Percentiles rank a stretch among this genome's conserved stretches.
Evolutionary conservation across 345 rosid species (phyloP).

Genomic region (Hevea brasiliensis): DNA sequence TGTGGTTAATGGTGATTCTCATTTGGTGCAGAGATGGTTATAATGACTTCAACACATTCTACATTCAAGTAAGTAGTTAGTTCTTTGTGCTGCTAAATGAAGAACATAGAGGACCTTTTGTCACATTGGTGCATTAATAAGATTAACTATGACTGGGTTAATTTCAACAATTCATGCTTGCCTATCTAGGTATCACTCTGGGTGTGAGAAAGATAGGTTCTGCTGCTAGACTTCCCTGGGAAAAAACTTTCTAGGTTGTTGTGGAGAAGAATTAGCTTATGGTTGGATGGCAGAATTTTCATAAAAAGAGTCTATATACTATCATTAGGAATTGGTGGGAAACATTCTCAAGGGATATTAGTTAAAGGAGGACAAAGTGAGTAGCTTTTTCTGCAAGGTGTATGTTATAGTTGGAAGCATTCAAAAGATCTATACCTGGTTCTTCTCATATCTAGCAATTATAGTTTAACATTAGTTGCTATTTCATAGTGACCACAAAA

Average conservation of each 20-base stretch:
- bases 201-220: neutral
- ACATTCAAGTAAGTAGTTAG: slow-evolving; percentile 78
- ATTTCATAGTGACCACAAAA: neutral
- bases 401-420: neutral
- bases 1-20: slow-evolving; percentile 14
- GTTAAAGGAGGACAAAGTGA: neutral
- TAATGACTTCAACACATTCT: slow-evolving; percentile 97
- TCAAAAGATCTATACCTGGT: neutral
- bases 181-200: neutral
- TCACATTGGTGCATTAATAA: neutral
- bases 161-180: neutral
- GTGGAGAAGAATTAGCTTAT: neutral
- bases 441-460: neutral
- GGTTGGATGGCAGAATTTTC: neutral
- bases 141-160: neutral
- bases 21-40: slow-evolving; percentile 92
- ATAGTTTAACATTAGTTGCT: neutral
- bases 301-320: neutral
- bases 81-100: neutral
- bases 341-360: neutral
- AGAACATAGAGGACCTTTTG: neutral
- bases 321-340: neutral
- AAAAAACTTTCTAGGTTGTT: neutral
- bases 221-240: neutral
- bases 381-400: neutral